Evolutionary conservation across 2,329 filamentous ascomycete species (phyloP).

Genomic region (Sporothrix variecibatus): DNA sequence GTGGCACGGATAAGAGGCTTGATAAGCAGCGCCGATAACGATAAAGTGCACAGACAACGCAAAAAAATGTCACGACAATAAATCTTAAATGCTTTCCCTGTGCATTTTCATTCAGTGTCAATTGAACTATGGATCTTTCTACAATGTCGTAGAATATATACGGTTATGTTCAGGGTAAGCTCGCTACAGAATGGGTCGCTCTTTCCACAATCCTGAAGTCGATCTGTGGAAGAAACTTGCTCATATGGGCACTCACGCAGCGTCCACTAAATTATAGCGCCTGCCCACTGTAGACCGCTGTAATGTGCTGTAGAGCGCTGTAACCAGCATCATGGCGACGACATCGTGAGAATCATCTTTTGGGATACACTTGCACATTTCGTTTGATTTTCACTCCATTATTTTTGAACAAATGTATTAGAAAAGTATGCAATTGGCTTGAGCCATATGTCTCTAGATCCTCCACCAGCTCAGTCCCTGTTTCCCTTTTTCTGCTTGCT

Average conservation of each 20-base stretch:
- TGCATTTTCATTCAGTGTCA: background rate
- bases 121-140: background rate
- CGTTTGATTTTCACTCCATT: background rate
- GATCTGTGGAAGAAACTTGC: background rate
- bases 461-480: background rate
- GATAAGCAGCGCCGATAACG: background rate
- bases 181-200: background rate
- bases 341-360: background rate
- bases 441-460: background rate
- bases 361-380: background rate
- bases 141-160: background rate
- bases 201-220: background rate
- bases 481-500: background rate
- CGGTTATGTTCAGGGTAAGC: background rate
- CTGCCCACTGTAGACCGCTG: background rate
- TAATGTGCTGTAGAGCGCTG: background rate
- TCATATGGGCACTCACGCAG: too few species aligned
- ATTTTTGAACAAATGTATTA: background rate
- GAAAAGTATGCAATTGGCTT: background rate
- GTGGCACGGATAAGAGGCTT: background rate
- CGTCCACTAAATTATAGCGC: background rate
- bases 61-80: background rate
- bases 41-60: background rate
- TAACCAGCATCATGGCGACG: background rate
- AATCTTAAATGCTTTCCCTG: background rate